phyloP scores from a whole-genome alignment of 108 stramenopile genomes.

The Nannochloropsis oceanica region DNA sequence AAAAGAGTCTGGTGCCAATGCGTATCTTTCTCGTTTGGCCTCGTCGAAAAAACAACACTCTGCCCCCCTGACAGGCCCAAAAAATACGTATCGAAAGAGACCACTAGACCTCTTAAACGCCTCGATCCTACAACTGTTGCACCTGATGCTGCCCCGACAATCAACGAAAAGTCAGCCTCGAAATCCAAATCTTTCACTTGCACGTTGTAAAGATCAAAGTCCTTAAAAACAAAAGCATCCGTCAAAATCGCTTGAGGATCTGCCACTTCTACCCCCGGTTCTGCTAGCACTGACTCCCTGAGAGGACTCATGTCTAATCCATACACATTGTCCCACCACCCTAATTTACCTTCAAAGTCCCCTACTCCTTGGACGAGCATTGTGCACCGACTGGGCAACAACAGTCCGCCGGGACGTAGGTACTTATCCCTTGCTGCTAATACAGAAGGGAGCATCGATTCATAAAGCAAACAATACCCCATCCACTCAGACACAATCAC shows the following conservation, averaged over 20 bases:
- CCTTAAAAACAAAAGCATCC: background rate
- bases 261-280: conserved; percentile 20
- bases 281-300: background rate
- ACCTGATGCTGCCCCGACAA: background rate
- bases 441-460: conserved; percentile 42
- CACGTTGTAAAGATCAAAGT: conserved; percentile 12
- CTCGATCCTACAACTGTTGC: background rate
- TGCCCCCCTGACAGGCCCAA: background rate
- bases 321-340: conserved; percentile 27
- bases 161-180: conserved; percentile 6
- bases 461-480: conserved; percentile 89
- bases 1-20: conserved; percentile 38
- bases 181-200: conserved; percentile 30
- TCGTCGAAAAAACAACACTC: background rate
- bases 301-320: conserved; percentile 12
- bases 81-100: conserved; percentile 29
- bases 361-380: conserved; percentile 15
- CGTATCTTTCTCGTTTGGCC: background rate
- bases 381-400: conserved; percentile 13
- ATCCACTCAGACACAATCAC: conserved; percentile 97
- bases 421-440: conserved; percentile 23
- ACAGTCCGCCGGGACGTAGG: conserved; percentile 5
- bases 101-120: conserved; percentile 14
- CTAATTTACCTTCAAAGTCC: conserved; percentile 1
- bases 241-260: background rate